phyloP scores from a whole-genome alignment of 148 eudicot genomes.

The Rhododendron mucronatum region DNA sequence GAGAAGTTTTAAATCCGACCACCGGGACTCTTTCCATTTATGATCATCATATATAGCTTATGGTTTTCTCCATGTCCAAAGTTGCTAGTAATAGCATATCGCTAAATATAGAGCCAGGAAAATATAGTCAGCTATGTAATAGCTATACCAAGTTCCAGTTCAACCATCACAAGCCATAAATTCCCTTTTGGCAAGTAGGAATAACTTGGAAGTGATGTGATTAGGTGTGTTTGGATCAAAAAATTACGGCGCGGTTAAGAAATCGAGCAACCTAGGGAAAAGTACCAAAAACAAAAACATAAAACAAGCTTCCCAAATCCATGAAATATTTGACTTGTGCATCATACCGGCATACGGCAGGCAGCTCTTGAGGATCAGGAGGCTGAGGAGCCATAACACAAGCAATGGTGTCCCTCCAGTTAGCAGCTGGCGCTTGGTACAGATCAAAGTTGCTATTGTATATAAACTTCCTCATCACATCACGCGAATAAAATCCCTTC shows the following conservation, averaged over 20 bases:
- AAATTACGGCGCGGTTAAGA: not conserved
- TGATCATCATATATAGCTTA: not conserved
- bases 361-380: conserved; percentile 11
- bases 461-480: not conserved
- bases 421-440: conserved; percentile 6
- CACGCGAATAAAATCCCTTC: conserved; percentile 14
- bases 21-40: not conserved
- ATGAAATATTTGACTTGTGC: not conserved
- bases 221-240: not conserved
- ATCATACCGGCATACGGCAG: conserved; percentile 13
- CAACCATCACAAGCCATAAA: not conserved
- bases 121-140: not conserved
- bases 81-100: not conserved
- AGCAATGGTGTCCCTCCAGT: conserved; percentile 22
- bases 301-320: not conserved
- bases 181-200: not conserved
- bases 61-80: not conserved
- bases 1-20: not conserved
- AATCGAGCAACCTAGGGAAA: not conserved
- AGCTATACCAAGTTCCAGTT: not conserved
- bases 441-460: conserved; percentile 16
- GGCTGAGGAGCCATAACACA: conserved; percentile 19
- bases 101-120: not conserved
- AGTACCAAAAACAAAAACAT: not conserved
- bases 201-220: not conserved